phyloP scores from a whole-genome alignment of 352 stramenopile genomes.

The Pythium phragmitis region DNA sequence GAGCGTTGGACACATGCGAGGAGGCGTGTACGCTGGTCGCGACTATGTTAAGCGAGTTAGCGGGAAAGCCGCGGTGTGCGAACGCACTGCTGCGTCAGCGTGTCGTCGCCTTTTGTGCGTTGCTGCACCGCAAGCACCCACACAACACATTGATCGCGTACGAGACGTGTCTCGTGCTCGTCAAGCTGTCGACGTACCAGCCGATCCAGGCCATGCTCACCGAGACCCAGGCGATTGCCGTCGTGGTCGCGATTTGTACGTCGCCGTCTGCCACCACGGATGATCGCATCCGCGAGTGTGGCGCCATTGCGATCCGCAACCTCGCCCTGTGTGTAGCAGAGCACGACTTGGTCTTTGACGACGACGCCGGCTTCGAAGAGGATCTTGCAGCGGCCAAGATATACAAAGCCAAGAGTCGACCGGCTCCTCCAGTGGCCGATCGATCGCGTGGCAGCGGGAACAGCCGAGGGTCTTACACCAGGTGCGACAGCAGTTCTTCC shows the following conservation, averaged over 20 bases:
- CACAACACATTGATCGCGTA: constrained; percentile 36
- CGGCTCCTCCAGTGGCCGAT: background rate
- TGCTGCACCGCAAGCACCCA: constrained; percentile 47
- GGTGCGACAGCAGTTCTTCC: background rate
- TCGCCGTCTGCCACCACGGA: constrained; percentile 21
- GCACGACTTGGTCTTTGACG: constrained; percentile 57
- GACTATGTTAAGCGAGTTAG: constrained; percentile 43
- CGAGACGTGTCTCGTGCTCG: constrained; percentile 47
- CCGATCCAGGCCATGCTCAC: constrained; percentile 51
- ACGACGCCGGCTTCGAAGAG: constrained; percentile 20
- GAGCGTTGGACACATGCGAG: constrained; percentile 35
- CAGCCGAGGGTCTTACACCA: background rate
- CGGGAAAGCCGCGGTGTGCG: constrained; percentile 46
- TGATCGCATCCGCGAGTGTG: constrained; percentile 48
- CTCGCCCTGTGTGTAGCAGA: constrained; percentile 65
- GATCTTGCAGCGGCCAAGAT: background rate
- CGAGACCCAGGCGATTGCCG: constrained; percentile 63
- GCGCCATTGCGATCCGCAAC: constrained; percentile 61
- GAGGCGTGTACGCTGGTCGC: constrained; percentile 45
- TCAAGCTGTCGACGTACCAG: constrained; percentile 68
- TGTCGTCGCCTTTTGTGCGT: constrained; percentile 52
- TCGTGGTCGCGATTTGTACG: constrained; percentile 58
- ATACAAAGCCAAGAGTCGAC: background rate
- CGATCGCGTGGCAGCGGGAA: background rate
- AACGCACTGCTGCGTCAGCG: constrained; percentile 47